These are phyloP conservation scores for Apiosordaria backusii DNA, from an alignment of 495 filamentous ascomycete genomes.

Conservation along the genomic window DNA sequence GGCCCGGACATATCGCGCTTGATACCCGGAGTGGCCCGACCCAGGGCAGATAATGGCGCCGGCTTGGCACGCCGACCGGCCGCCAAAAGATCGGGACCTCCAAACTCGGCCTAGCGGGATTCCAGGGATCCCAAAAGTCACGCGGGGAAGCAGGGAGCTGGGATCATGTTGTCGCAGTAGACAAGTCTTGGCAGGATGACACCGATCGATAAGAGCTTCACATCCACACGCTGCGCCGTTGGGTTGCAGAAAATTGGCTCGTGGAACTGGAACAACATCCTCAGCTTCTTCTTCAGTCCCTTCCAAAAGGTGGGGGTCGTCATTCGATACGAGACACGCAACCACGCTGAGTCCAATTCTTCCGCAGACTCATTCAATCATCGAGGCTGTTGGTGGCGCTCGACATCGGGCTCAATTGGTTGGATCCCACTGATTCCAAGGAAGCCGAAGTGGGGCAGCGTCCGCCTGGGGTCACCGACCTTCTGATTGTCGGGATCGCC, in stretches of 20 bases:
- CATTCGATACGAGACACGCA: not conserved
- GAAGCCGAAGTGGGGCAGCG: slow-evolving; percentile 2
- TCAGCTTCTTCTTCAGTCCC: not conserved
- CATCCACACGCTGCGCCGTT: not conserved
- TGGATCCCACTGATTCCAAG: slow-evolving; percentile 5
- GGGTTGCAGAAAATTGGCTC: not conserved
- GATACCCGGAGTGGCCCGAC: not conserved
- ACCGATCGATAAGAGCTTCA: not conserved
- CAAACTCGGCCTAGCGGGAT: not conserved
- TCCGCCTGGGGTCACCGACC: not conserved
- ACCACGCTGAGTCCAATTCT: too few relatives aligned
- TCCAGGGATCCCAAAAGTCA: not conserved
- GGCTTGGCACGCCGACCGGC: not conserved
- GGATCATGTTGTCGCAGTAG: not conserved
- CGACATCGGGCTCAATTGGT: slow-evolving; percentile 3
- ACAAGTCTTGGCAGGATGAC: not conserved
- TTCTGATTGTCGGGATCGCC: slow-evolving; percentile 18
- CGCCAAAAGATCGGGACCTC: not conserved
- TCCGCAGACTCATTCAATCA: too few relatives aligned
- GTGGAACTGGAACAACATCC: not conserved
- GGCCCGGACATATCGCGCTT: not conserved
- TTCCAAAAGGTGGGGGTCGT: not conserved
- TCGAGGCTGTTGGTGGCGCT: slow-evolving; percentile 7
- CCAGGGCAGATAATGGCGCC: not conserved
- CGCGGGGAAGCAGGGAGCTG: not conserved